Conservation (phyloP, 805 yeast species). For the Teunomyces pallodes region DNA sequence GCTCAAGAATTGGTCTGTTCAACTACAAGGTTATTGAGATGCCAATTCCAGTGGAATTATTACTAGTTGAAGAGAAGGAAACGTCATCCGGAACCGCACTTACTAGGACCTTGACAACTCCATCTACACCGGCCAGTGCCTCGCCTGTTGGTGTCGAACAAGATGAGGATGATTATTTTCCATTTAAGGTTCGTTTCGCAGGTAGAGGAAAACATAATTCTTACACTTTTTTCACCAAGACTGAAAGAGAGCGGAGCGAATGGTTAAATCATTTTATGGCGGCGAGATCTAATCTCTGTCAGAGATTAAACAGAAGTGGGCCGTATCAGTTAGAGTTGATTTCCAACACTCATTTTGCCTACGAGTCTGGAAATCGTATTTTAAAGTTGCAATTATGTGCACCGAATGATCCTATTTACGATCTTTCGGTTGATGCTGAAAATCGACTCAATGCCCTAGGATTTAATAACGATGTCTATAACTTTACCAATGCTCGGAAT, state of each 20-base stretch:
- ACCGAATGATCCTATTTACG: slow-evolving; percentile 50
- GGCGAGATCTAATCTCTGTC: slow-evolving; percentile 41
- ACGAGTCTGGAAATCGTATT: slow-evolving; percentile 52
- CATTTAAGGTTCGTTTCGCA: slow-evolving; percentile 56
- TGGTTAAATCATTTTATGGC: slow-evolving; percentile 57
- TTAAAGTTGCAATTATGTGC: slow-evolving; percentile 52
- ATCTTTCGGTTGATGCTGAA: slow-evolving; percentile 20
- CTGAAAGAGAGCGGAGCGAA: slow-evolving; percentile 48
- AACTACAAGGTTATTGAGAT: slow-evolving; percentile 42
- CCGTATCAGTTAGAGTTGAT: slow-evolving; percentile 55
- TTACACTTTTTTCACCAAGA: slow-evolving; percentile 48
- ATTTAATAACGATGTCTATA: slow-evolving; percentile 24
- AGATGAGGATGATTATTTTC: slow-evolving; percentile 32
- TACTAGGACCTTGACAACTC: slow-evolving; percentile 15
- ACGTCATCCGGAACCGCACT: slow-evolving; percentile 12
- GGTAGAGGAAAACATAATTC: slow-evolving; percentile 53
- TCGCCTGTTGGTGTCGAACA: slow-evolving; percentile 10
- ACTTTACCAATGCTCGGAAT: slow-evolving; percentile 15
- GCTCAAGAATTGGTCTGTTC: slow-evolving; percentile 24
- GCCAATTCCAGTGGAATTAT: slow-evolving; percentile 61
- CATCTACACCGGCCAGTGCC: slow-evolving; percentile 7
- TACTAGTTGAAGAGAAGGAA: slow-evolving; percentile 49
- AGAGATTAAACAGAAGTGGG: slow-evolving; percentile 37
- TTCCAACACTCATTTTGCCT: slow-evolving; percentile 61
- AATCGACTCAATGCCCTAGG: slow-evolving; percentile 20